Evolutionary conservation across 2,329 filamentous ascomycete species (phyloP).

Genomic region (Fusarium xylarioides): DNA sequence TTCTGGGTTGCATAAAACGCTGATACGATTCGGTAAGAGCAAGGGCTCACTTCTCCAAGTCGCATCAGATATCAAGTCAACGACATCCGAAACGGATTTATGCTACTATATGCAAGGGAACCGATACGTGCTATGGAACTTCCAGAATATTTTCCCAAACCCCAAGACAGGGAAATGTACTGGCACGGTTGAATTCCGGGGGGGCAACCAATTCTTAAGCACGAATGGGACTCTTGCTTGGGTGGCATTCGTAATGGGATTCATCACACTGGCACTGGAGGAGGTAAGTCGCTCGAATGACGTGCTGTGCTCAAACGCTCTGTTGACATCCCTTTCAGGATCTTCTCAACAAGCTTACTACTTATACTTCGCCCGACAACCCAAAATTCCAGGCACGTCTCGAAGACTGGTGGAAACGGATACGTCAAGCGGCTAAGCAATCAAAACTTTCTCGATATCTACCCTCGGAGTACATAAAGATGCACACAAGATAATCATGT

Average conservation of each 20-base stretch:
- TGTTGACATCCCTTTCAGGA: constrained; percentile 40
- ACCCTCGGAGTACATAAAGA: constrained; percentile 46
- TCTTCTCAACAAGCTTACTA: constrained; percentile 43
- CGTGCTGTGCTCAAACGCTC: not conserved
- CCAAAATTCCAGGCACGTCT: constrained; percentile 44
- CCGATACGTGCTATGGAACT: constrained; percentile 53
- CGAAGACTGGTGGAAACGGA: constrained; percentile 48
- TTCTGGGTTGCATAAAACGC: constrained; percentile 43
- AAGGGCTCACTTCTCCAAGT: constrained; percentile 40
- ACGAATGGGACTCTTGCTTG: constrained; percentile 51
- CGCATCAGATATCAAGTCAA: constrained; percentile 43
- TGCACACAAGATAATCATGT: constrained; percentile 43
- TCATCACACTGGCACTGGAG: constrained; percentile 49
- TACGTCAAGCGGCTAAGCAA: constrained; percentile 48
- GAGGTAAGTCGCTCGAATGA: constrained; percentile 41
- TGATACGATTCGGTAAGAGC: constrained; percentile 43
- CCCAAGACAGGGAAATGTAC: constrained; percentile 50
- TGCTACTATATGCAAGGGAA: constrained; percentile 52
- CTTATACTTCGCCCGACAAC: constrained; percentile 42
- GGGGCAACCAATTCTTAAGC: constrained; percentile 51
- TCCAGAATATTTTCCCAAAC: constrained; percentile 51
- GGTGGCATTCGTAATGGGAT: constrained; percentile 52
- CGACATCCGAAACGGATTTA: constrained; percentile 43
- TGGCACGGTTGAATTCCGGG: constrained; percentile 52
- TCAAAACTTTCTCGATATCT: constrained; percentile 48